Base-by-base conservation (phyloP, 192 early-diverging fungal genomes). In the Backusella tarrabulga region DNA sequence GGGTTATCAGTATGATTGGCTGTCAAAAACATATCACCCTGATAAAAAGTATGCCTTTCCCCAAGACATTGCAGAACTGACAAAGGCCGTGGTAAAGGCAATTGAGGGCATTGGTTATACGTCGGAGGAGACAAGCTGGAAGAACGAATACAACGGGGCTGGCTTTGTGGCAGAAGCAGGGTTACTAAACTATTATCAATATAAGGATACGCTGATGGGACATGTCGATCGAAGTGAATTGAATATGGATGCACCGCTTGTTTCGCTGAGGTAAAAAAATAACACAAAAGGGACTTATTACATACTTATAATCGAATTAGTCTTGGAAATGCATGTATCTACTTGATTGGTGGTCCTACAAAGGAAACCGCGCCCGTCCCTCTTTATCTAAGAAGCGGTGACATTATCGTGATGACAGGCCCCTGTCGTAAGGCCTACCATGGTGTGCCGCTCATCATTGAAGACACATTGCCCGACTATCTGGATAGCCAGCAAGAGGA, bases 221-320 rank as follows among this genome's bases (percentile, higher is more conserved):
- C 97, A 99, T 82, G 95, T 97, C 38, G 97, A 99, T 81, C 88
- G 91, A 60, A 96, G 94, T 54, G 97, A 99, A 77, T 71, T 90
- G 23, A 95, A 94, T 79, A 93, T 90, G 86, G 88, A 90, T 44
- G 93, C 93, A 1, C 95, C 97, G 4, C 81, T 98, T 34, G 89
- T 96, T n/a, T 94, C 92, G 23, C 73, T 93, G 29, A 93, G 93
- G 90, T 90, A 35, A 7, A 4, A 35, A n/a, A 4, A 23, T 35
- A 40, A 12, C 5, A 17, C 6, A 19, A 42, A 54, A 77, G 14
- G 19, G 4, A 73, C 19, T 17, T 14, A 15, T 42, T 17, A 68
- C 0, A 63, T 41, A 66, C 32, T 60, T n/a, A 15, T 67, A 11
- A 11, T 9, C 3, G 23, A 63, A 14, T 14, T 8, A 93, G 91